Evolutionary conservation across 2,329 filamentous ascomycete species (phyloP).

Genomic region (Hypoxylon sp.): DNA sequence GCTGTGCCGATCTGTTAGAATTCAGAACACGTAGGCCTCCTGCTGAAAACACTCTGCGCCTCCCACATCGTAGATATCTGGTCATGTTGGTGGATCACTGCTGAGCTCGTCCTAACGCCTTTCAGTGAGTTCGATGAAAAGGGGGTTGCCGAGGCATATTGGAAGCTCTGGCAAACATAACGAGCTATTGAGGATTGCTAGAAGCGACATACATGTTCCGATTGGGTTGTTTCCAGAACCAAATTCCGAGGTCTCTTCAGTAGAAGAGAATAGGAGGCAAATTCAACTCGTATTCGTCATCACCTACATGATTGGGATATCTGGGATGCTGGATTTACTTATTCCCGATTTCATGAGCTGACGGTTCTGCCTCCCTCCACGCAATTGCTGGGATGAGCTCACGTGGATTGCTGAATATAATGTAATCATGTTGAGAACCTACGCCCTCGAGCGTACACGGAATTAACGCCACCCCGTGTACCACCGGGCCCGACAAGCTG

Average conservation of each 20-base stretch:
- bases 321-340: not conserved
- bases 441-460: not conserved
- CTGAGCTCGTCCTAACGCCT: not conserved
- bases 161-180: not conserved
- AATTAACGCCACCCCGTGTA: not conserved
- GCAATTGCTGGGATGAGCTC: not conserved
- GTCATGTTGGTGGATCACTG: not conserved
- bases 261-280: not conserved
- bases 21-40: not conserved
- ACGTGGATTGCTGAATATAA: not conserved
- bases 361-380: not conserved
- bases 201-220: not conserved
- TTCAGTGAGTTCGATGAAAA: not conserved
- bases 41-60: not conserved
- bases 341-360: not conserved
- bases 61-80: not conserved
- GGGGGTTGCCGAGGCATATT: not conserved
- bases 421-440: not conserved
- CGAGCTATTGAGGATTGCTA: not conserved
- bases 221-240: not conserved
- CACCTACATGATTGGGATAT: not conserved
- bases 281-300: not conserved
- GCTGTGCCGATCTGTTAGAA: not conserved
- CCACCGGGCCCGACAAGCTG: not conserved
- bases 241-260: not conserved